phyloP scores from a whole-genome alignment of 2,329 filamentous ascomycete species.

The Colletotrichum tanaceti region DNA sequence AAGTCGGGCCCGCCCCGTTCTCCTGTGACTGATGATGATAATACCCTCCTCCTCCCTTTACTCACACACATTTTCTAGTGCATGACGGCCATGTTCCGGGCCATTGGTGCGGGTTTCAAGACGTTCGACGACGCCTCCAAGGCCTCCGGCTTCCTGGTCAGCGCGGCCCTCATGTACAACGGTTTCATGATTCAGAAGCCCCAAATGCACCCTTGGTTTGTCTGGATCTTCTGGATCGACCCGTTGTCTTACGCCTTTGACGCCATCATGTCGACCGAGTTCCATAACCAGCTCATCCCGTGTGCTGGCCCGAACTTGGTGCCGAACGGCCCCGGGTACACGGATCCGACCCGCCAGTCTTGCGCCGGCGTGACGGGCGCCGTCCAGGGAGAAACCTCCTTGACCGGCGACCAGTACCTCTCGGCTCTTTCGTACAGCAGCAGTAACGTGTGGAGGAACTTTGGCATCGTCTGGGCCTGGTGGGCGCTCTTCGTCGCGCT shows the following conservation, averaged over 20 bases:
- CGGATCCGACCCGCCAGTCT: slow-evolving; percentile 56
- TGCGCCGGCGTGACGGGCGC: slow-evolving; percentile 71
- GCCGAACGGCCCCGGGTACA: slow-evolving; percentile 62
- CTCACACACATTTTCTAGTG: slow-evolving; percentile 49
- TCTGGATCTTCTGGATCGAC: slow-evolving; percentile 73
- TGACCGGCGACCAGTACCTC: slow-evolving; percentile 71
- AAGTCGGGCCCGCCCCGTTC: slow-evolving; percentile 39
- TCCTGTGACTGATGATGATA: neutral
- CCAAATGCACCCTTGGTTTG: slow-evolving; percentile 72
- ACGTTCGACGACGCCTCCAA: slow-evolving; percentile 72
- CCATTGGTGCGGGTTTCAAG: slow-evolving; percentile 64
- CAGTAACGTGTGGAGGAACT: slow-evolving; percentile 68
- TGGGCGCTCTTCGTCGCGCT: slow-evolving; percentile 69
- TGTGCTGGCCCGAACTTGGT: slow-evolving; percentile 64
- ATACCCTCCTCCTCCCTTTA: neutral
- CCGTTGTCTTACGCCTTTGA: slow-evolving; percentile 79
- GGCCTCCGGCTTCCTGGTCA: slow-evolving; percentile 62
- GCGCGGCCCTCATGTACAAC: slow-evolving; percentile 68
- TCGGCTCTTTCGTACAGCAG: slow-evolving; percentile 64
- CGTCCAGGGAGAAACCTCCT: slow-evolving; percentile 56
- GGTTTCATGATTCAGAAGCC: slow-evolving; percentile 72
- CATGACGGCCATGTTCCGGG: slow-evolving; percentile 70
- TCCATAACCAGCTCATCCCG: slow-evolving; percentile 65
- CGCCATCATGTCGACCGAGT: slow-evolving; percentile 76
- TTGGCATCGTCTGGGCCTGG: slow-evolving; percentile 72